phyloP scores from a whole-genome alignment of 257 asterid genomes.

The Solanum pennellii region DNA sequence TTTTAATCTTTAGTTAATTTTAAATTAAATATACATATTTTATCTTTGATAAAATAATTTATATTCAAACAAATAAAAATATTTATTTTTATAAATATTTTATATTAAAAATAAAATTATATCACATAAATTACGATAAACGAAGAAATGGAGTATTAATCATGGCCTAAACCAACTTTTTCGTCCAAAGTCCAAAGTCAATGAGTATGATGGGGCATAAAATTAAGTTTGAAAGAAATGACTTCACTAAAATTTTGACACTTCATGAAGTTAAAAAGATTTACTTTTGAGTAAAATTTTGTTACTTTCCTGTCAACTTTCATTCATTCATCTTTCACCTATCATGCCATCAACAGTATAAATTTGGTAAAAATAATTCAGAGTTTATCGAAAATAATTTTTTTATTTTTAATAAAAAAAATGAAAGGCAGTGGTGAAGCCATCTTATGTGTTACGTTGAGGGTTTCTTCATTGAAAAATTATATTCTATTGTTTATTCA shows the following conservation, averaged over 20 bases:
- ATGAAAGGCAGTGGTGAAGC: neutral
- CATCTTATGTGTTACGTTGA: neutral
- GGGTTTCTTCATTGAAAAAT: no score
- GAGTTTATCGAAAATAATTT: neutral
- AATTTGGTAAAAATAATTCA: neutral
- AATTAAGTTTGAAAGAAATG: neutral
- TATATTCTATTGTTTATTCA: neutral
- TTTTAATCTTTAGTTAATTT: no score
- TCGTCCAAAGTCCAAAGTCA: neutral
- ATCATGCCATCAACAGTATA: neutral
- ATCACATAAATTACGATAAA: neutral
- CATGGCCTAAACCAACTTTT: neutral
- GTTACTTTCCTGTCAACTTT: neutral
- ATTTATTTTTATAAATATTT: neutral
- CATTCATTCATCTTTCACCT: neutral
- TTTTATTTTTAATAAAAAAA: no score
- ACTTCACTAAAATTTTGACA: neutral
- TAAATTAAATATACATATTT: neutral
- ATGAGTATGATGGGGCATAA: neutral
- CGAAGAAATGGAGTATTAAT: neutral
- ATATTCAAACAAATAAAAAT: neutral
- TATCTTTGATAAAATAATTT: neutral
- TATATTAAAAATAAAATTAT: neutral
- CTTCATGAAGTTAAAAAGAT: neutral
- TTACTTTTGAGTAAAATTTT: neutral